Evolutionary conservation across 2,329 filamentous ascomycete genomes (phyloP), one percentile per base, ranked within the genome.

Genomic region (Hirsutella minnesotensis): DNA sequence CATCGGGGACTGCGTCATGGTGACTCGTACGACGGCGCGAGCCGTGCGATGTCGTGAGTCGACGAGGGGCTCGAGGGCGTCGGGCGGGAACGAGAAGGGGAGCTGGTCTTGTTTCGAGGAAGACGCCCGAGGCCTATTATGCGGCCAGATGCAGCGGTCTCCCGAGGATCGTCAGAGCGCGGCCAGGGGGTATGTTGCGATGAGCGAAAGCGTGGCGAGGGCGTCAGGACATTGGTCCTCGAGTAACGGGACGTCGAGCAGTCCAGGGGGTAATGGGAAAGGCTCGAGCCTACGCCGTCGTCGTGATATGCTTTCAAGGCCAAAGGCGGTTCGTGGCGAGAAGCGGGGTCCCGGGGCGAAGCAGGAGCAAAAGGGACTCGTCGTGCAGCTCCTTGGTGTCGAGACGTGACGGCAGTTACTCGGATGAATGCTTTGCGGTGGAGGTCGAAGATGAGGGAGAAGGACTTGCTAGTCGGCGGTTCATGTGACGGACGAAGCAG

Each of bases 1-100:
- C 90, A 96, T 96, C 48, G 89, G 89, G 52, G 87, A 81, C 70
- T 94, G 85, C 62, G 85, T 75, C 82, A 86, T 88, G 54, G 46
- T 54, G 55, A 49, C 43, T 39, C 16, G 44, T 40, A 21, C 40
- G 41, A 41, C 46, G 27, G 39, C 12, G 9, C 16, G 18, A n/a
- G 42, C 41, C 39, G 33, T 18, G 33, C 9, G 5, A n/a, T 35
- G 24, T 12, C 12, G 7, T 7, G 7, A 27, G 13, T 9, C 9
- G 33, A 18, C 33, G 33, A 18, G 33, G 9, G 33, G 33, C n/a
- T 31, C 20, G 37, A 24, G 8, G 21, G 38, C 20, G 34, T 33
- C 22, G 40, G 21, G 42, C 27, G 31, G 40, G 27, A 36, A 30
- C 16, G 15, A n/a, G n/a, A n/a, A n/a, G 35, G 24, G 15, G 38